Evolutionary conservation across 345 rosid species (phyloP).

Genomic region (Psidium guajava): DNA sequence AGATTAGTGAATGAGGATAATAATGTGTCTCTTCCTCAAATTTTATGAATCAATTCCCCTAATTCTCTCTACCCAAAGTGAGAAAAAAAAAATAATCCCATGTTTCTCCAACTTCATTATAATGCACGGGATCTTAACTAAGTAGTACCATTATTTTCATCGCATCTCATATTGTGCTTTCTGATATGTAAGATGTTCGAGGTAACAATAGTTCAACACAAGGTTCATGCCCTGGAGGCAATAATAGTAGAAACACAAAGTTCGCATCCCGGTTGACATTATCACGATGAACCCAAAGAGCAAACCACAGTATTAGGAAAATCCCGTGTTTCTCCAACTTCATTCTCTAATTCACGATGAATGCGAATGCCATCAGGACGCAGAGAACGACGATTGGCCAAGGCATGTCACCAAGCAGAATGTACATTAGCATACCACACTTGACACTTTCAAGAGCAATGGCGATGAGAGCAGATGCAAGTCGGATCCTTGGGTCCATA

Average conservation of each 20-base stretch:
- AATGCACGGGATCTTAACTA: too few relatives aligned
- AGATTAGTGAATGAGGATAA: neutral
- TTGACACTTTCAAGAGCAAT: neutral
- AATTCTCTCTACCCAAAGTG: neutral
- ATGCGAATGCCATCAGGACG: neutral
- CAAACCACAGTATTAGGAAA: neutral
- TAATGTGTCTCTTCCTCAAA: neutral
- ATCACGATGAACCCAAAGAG: neutral
- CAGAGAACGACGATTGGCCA: neutral
- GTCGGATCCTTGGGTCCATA: neutral
- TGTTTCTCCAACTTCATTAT: too few relatives aligned
- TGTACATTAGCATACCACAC: neutral
- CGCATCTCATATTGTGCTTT: too few relatives aligned
- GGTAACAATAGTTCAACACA: neutral
- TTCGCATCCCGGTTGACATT: rapidly evolving
- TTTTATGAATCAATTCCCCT: neutral
- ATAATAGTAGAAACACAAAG: neutral
- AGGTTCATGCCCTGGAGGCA: neutral
- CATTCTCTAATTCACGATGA: neutral
- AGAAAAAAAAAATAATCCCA: too few relatives aligned
- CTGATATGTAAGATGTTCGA: neutral
- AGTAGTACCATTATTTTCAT: neutral
- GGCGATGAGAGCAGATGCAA: neutral
- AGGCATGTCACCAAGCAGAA: neutral
- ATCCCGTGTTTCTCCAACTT: too few relatives aligned